Conservation (phyloP, 352 stramenopile genomes). For the Pseudoperonospora humuli region DNA sequence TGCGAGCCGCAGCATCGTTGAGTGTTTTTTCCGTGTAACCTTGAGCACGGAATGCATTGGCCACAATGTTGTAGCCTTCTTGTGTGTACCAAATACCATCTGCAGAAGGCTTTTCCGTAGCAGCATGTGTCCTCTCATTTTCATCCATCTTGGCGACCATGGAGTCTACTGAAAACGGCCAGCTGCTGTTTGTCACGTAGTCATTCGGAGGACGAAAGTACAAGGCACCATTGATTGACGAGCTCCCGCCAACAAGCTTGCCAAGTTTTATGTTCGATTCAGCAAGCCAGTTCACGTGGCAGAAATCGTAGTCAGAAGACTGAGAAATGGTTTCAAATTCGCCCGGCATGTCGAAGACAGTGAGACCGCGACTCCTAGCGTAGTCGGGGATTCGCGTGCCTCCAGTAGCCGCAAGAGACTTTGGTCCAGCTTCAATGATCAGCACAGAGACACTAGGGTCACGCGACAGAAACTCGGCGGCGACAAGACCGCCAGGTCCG, state of each 20-base stretch:
- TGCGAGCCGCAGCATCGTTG: constrained; percentile 42
- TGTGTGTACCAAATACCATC: constrained; percentile 50
- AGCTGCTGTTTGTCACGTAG: constrained; percentile 35
- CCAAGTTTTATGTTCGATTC: constrained; percentile 39
- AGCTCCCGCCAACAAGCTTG: constrained; percentile 74
- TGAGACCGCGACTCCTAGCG: constrained; percentile 23
- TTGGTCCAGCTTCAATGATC: constrained; percentile 47
- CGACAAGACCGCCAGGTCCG: constrained; percentile 50
- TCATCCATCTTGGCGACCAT: constrained; percentile 52
- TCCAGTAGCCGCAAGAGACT: constrained; percentile 35
- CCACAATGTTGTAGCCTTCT: constrained; percentile 45
- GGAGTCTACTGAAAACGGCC: constrained; percentile 36
- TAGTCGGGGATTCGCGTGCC: constrained; percentile 41
- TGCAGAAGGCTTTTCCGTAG: constrained; percentile 40
- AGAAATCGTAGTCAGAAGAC: constrained; percentile 30
- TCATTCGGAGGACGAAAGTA: constrained; percentile 57
- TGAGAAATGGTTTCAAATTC: constrained; percentile 48
- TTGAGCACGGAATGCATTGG: constrained; percentile 23
- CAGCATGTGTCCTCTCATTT: constrained; percentile 34
- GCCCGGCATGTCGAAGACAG: constrained; percentile 64
- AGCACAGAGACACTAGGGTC: constrained; percentile 45
- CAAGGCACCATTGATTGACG: constrained; percentile 71
- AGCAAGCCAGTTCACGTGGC: constrained; percentile 36
- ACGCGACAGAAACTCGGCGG: constrained; percentile 49
- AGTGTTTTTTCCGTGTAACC: constrained; percentile 38